Evolutionary conservation across 2,329 filamentous ascomycete species (phyloP).

Genomic region (Cladophialophora immunda): DNA sequence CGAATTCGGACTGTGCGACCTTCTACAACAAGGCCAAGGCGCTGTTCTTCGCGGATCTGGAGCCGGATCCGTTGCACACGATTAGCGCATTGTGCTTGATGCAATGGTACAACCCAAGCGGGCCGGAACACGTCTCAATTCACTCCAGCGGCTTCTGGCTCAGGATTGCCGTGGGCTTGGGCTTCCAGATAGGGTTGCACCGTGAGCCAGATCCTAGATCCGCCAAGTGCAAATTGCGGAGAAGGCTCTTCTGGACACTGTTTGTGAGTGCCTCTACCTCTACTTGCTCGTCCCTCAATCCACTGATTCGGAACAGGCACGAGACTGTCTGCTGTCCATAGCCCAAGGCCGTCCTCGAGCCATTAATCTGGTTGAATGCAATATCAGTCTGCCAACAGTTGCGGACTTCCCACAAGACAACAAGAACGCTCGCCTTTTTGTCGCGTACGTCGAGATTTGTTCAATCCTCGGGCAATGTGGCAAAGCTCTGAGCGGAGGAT

Average conservation of each 20-base stretch:
- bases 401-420: constrained; percentile 26
- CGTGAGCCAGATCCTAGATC: constrained; percentile 20
- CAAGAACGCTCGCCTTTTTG: constrained; percentile 24
- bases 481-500: constrained; percentile 30
- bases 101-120: constrained; percentile 31
- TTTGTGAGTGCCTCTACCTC: not conserved
- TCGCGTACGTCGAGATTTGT: constrained; percentile 24
- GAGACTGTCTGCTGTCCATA: constrained; percentile 26
- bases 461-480: constrained; percentile 31
- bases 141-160: constrained; percentile 28
- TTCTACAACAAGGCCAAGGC: constrained; percentile 29
- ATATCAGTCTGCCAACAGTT: constrained; percentile 20
- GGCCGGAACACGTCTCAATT: constrained; percentile 29
- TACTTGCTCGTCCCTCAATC: not conserved
- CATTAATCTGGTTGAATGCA: constrained; percentile 23
- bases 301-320: constrained; percentile 1
- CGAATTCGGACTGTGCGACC: constrained; percentile 16
- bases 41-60: constrained; percentile 26
- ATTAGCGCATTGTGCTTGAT: constrained; percentile 19
- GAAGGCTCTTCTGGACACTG: constrained; percentile 32
- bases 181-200: constrained; percentile 30
- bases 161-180: constrained; percentile 24
- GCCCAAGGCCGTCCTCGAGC: constrained; percentile 27
- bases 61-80: constrained; percentile 26
- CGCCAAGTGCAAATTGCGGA: constrained; percentile 16